Evolutionary conservation across 2,329 filamentous ascomycete species (phyloP), one percentile per base, ranked within the genome.

Genomic region (Elsinoe fawcettii): DNA sequence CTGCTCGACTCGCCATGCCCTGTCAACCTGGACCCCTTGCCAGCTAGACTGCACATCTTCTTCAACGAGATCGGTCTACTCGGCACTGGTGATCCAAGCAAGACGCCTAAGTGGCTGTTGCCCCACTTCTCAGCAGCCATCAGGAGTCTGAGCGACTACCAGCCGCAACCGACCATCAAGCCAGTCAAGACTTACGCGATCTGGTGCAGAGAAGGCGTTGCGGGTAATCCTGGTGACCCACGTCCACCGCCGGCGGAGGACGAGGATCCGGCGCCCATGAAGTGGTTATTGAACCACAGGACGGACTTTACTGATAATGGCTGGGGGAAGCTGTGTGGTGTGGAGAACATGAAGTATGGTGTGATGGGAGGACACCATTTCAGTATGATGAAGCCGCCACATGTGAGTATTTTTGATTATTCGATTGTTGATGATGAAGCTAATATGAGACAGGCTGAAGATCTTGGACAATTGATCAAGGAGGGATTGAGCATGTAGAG

Each of bases 301-400:
- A 82, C 80, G 3, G 84, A 88, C 69, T 90, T 90, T 68, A 79
- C 79, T 2, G 78, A 83, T 58, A 87, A 88, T 67, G 77, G 83
- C 18, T 88, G 84, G 84, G 83, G 83, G 25, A 80, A 86, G 69
- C 83, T 83, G 41, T 71, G 87, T 37, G 81, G 83, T 55, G 66
- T 73, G 51, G 71, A 78, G 56, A 85, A 83, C 70, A 84, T 87
- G 72, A 75, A 75, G 51, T 84, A 80, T 62, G 78, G 77, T 56
- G 82, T 85, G 65, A 86, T 87, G 82, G 81, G 80, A 14, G 86
- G 84, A 2, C 86, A 88, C 65, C 85, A 88, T 71, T 88, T 89
- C 72, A 82, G 79, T 18, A 88, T 88, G 85, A 88, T 89, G 84
- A 82, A 85, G 69, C 83, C 82, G 27, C 69, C 69, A n/a, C 64